These are phyloP conservation scores for Lumnitzera littorea DNA, from an alignment of 345 rosid genomes.

Conservation along the genomic window DNA sequence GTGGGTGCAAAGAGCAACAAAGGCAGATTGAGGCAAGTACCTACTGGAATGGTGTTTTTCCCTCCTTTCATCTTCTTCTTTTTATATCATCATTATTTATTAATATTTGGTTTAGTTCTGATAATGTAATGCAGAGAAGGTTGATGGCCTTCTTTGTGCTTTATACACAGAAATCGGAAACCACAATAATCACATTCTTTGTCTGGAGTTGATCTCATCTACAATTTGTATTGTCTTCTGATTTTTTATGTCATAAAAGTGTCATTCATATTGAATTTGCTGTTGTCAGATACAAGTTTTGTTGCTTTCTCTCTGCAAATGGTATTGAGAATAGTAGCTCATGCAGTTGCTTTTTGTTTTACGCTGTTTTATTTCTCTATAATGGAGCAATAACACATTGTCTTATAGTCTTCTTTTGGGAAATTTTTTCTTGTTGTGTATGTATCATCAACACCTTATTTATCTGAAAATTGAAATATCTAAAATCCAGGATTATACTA, in stretches of 20 bases:
- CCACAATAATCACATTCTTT: no score
- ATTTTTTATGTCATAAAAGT: no score
- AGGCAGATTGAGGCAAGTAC: conserved; percentile 79
- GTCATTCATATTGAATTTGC: no score
- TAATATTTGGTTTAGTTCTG: no score
- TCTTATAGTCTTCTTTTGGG: neutral
- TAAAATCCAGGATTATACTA: no score
- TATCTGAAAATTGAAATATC: no score
- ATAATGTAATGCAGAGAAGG: no score
- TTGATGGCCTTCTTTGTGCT: no score
- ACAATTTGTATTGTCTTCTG: no score
- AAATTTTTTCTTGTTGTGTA: neutral
- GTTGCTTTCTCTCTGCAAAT: neutral
- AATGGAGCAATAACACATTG: neutral
- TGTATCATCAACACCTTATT: neutral
- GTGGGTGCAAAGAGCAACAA: conserved; percentile 94
- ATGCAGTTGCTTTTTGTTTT: neutral
- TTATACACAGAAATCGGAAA: no score
- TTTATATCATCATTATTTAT: neutral
- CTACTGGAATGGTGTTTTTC: conserved; percentile 3
- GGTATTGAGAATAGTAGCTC: neutral
- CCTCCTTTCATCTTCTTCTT: neutral
- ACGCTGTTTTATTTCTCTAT: neutral
- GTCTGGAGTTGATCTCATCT: no score
- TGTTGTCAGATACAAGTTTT: no score